Evolutionary conservation across 2,329 filamentous ascomycete genomes (phyloP), one percentile per base, ranked within the genome.

Genomic region (Diaporthe velutina): DNA sequence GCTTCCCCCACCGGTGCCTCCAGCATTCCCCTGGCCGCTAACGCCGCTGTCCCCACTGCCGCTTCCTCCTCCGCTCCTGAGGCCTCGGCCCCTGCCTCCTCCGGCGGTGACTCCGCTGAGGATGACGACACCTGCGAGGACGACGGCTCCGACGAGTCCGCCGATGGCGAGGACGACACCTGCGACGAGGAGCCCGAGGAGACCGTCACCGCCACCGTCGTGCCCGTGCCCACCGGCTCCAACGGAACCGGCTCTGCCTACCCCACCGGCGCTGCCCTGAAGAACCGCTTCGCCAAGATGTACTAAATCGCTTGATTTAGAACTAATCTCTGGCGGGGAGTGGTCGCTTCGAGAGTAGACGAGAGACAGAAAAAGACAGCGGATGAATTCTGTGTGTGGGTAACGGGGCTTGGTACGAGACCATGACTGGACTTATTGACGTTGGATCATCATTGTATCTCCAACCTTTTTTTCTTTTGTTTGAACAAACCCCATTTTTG

Each of bases 181-280:
- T 74, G 73, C 61, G 64, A 70, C 55, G 52, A 68, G 35, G 68
- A 70, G 66, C 45, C 67, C 45, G 73, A 74, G 55, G 73, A 76
- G 74, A 76, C 74, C 30, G 74, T 76, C 73, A 76, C 74, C 67
- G 74, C 74, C 38, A 76, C 74, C 38, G 73, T 76, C 40, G 48
- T 76, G 35, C 73, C 73, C 25, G 45, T 52, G 25, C 66, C 74
- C 30, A 66, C 60, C 38, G 67, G 57, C 35, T 25, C 73, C 68
- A 74, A 74, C 73, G 61, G 58, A 10, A 68, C 72, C 38, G 68
- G 70, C 35, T 72, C 72, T 74, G 71, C 74, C 66, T 74, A 52
- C 74, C 72, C 74, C 54, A 76, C 72, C 60, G 74, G 71, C 50
- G 74, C 74, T 19, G 58, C 73, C 55, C 45, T 72, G 45, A 67